phyloP scores from a whole-genome alignment of 805 yeast genomes.

The Wickerhamomyces canadensis region DNA sequence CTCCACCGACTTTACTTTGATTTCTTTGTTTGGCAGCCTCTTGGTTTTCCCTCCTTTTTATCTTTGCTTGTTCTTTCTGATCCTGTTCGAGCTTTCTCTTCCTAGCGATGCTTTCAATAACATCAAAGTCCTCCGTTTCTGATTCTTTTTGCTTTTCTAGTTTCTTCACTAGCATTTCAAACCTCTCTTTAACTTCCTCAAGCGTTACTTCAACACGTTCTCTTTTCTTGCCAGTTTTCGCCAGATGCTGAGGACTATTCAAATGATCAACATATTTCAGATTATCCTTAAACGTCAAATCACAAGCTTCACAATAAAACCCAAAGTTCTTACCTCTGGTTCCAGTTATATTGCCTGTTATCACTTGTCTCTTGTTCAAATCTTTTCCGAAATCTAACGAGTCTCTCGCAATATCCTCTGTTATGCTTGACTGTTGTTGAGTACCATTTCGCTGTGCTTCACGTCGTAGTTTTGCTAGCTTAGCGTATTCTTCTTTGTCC shows the following conservation, averaged over 20 bases:
- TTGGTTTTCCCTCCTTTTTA: slow-evolving; percentile 13
- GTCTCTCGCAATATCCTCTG: slow-evolving; percentile 9
- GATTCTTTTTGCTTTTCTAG: slow-evolving; percentile 18
- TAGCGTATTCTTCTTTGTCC: slow-evolving; percentile 62
- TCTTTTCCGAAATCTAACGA: slow-evolving; percentile 21
- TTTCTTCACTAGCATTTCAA: slow-evolving; percentile 30
- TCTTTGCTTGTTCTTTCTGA: slow-evolving; percentile 25
- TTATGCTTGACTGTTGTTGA: background rate
- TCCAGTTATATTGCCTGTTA: slow-evolving; percentile 24
- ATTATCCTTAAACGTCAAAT: slow-evolving; percentile 76
- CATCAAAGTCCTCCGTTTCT: slow-evolving; percentile 26
- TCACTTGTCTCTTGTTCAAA: slow-evolving; percentile 29
- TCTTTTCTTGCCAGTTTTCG: slow-evolving; percentile 34
- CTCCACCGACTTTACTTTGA: slow-evolving; percentile 9
- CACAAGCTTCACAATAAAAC: slow-evolving; percentile 78
- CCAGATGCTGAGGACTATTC: slow-evolving; percentile 64
- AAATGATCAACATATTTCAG: slow-evolving; percentile 78
- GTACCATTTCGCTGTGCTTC: slow-evolving; percentile 2
- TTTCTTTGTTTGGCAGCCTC: slow-evolving; percentile 11
- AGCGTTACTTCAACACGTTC: slow-evolving; percentile 39
- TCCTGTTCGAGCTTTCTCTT: slow-evolving; percentile 34
- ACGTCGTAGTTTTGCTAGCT: slow-evolving; percentile 33
- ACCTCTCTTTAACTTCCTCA: slow-evolving; percentile 40
- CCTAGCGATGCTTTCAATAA: slow-evolving; percentile 33
- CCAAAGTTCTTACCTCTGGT: slow-evolving; percentile 65